Evolutionary conservation across 2,329 filamentous ascomycete species (phyloP).

Genomic region (Cryphonectria carpinicola): DNA sequence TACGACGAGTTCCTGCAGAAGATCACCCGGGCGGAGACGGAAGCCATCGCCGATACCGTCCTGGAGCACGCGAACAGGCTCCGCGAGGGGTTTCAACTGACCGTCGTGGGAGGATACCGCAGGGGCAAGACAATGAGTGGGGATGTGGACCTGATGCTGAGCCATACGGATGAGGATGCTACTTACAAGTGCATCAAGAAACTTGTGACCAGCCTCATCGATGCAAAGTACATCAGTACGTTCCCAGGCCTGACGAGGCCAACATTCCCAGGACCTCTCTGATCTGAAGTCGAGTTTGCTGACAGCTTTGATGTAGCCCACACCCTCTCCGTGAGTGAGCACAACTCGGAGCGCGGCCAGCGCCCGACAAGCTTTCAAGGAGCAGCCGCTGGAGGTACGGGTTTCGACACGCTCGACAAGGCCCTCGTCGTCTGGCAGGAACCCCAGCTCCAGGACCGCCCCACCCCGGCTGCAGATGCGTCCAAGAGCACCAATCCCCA

Average conservation of each 20-base stretch:
- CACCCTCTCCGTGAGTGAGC: slow-evolving; percentile 71
- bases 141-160: slow-evolving; percentile 86
- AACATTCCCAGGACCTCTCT: background rate
- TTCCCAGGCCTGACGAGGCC: background rate
- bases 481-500: slow-evolving; percentile 73
- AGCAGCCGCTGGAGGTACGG: slow-evolving; percentile 49
- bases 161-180: slow-evolving; percentile 70
- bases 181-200: slow-evolving; percentile 73
- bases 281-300: background rate
- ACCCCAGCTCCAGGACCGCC: slow-evolving; percentile 47
- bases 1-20: slow-evolving; percentile 80
- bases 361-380: slow-evolving; percentile 55
- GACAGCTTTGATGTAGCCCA: slow-evolving; percentile 52
- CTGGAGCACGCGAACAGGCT: slow-evolving; percentile 68
- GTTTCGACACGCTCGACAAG: slow-evolving; percentile 90
- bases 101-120: slow-evolving; percentile 79
- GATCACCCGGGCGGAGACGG: slow-evolving; percentile 75
- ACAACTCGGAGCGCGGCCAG: slow-evolving; percentile 75
- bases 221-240: slow-evolving; percentile 65
- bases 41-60: slow-evolving; percentile 67
- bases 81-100: slow-evolving; percentile 57
- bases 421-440: slow-evolving; percentile 92
- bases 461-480: slow-evolving; percentile 38
- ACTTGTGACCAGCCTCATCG: slow-evolving; percentile 73
- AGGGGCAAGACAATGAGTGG: slow-evolving; percentile 74